These are phyloP conservation scores for Lyophyllum semitale DNA, from an alignment of 768 basidiomycete species.

Conservation along the genomic window DNA sequence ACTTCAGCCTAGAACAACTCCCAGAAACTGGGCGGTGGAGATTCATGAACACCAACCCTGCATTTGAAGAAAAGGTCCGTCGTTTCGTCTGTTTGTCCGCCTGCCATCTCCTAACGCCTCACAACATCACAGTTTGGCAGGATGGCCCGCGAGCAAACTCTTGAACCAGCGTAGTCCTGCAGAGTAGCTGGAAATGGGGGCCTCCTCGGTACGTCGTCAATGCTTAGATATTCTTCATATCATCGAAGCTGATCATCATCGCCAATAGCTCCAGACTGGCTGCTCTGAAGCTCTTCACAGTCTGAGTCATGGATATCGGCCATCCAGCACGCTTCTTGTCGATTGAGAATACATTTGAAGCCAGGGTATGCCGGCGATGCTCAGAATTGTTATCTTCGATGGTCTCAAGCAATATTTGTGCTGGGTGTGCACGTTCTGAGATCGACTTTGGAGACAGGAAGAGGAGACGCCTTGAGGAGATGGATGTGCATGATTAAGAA, in stretches of 20 bases:
- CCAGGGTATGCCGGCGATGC: slow-evolving; percentile 3
- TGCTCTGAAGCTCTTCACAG: slow-evolving; percentile 1
- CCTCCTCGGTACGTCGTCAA: slow-evolving; percentile 1
- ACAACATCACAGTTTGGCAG: slow-evolving; percentile 41
- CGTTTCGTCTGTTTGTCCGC: neutral
- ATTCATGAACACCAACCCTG: slow-evolving; percentile 78
- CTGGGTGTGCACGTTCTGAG: slow-evolving; percentile 2
- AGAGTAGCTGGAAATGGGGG: no score
- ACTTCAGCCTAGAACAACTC: slow-evolving; percentile 73
- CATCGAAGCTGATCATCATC: neutral
- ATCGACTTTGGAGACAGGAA: neutral
- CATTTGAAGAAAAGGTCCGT: slow-evolving; percentile 56
- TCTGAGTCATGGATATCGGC: slow-evolving; percentile 9
- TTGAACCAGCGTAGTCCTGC: no score
- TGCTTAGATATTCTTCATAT: neutral
- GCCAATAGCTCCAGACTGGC: neutral
- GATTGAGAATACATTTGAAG: neutral
- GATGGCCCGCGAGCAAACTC: slow-evolving; percentile 39
- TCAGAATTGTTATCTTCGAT: neutral
- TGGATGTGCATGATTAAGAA: neutral
- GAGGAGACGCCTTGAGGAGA: neutral
- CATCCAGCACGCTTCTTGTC: neutral
- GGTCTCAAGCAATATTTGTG: neutral
- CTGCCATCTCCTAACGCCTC: neutral
- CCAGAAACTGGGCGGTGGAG: slow-evolving; percentile 86